phyloP scores from a whole-genome alignment of 169 alveolate species.

The Cystoisospora suis region DNA sequence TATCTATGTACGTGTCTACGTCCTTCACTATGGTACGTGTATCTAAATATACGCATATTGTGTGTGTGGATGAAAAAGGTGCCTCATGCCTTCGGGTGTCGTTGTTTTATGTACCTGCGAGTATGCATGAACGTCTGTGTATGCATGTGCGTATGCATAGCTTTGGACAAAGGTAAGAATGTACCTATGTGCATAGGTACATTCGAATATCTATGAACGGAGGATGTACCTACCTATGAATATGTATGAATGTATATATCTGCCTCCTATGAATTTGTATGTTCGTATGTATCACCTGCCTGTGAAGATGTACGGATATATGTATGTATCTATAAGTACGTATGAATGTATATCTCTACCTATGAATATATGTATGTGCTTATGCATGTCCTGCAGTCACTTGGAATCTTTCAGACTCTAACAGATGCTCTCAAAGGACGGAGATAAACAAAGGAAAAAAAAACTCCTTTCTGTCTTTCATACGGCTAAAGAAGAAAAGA shows the following conservation, averaged over 20 bases:
- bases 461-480: no score
- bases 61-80: no score
- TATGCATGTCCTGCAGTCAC: not conserved
- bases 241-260: no score
- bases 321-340: not conserved
- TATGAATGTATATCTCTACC: not conserved
- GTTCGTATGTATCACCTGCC: no score
- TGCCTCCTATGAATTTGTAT: no score
- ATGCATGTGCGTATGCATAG: not conserved
- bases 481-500: no score
- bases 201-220: not conserved
- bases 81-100: no score
- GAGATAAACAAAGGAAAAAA: not conserved
- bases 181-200: not conserved
- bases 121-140: no score
- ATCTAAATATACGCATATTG: not conserved
- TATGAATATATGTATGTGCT: not conserved
- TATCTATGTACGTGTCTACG: not conserved
- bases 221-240: no score
- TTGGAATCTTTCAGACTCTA: slow-evolving; percentile 14
- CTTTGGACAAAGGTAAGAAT: not conserved
- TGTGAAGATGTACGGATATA: no score
- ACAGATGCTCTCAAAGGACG: slow-evolving; percentile 36
- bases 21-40: not conserved
- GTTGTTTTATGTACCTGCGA: no score